Base-by-base conservation (phyloP, 2,329 filamentous ascomycete genomes). In the Fusarium chlamydosporum region DNA sequence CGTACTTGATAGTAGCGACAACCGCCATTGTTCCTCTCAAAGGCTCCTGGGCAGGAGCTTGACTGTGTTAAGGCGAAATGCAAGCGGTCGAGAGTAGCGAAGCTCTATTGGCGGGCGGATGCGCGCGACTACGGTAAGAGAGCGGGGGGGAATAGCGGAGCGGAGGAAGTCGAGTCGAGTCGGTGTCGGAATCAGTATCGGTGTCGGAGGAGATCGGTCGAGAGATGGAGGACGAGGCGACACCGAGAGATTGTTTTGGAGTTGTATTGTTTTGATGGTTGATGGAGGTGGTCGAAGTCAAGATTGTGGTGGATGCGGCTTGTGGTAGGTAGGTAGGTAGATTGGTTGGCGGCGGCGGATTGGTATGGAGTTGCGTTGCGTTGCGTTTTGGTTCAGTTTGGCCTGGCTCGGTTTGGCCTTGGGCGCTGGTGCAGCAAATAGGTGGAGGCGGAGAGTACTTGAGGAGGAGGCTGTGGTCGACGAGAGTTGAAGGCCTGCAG, bases 1-100 rank as follows among this genome's bases (percentile, higher is more conserved):
- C 86, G 77, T 81, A 89, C 86, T 89, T 89, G 81, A 89, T 89
- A 75, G 86, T 89, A 83, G 86, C 86, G 80, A 88, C 86, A 76
- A 88, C 86, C 83, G 88, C 86, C 79, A 82, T 86, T 79, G 76
- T 80, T 76, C 74, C 74, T 77, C 74, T 75, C 72, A 73, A 73
- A 70, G 70, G 77, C 80, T 80, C 77, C 78, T 78, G 68, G 64
- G 71, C 58, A 76, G 79, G 80, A 80, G 79, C 76, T 75, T 62
- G 74, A 68, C 60, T 71, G 56, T 59, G 27, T 59, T 53, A 64
- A 65, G 27, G 54, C 55, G 67, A 62, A 61, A 70, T 73, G 56
- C 70, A 72, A 58, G 59, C 55, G 64, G 56, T 72, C 72, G 66
- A 68, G 65, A 61, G 63, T 63, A 64, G 58, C 62, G 42, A 70